phyloP scores from a whole-genome alignment of 176 grass and related monocot species.

The Musa itinerans region DNA sequence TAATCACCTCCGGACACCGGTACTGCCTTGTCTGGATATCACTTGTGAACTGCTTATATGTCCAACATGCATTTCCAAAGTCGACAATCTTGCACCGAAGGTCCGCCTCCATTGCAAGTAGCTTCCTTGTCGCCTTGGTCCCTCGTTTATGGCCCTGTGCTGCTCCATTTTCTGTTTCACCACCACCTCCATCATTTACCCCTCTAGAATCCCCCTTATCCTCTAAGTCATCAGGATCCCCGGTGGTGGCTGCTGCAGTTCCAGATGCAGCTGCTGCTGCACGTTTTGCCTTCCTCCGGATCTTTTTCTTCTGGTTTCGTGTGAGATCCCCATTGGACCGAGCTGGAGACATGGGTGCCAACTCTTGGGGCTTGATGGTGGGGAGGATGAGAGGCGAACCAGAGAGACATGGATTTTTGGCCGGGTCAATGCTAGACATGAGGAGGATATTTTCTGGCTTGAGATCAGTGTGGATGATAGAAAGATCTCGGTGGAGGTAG shows the following conservation, averaged over 20 bases:
- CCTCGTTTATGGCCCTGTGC: slow-evolving; percentile 37
- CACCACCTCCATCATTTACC: slow-evolving; percentile 41
- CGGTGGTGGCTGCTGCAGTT: slow-evolving; percentile 23
- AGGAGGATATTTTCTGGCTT: slow-evolving; percentile 97
- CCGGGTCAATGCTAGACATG: slow-evolving; percentile 62
- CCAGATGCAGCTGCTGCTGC: slow-evolving; percentile 50
- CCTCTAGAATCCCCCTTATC: slow-evolving; percentile 44
- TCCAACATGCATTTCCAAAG: slow-evolving; percentile 99
- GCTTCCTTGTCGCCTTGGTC: slow-evolving; percentile 58
- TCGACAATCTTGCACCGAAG: slow-evolving; percentile 86
- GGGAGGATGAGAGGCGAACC: slow-evolving; percentile 43
- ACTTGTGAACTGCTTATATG: slow-evolving; percentile 94
- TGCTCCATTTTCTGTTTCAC: slow-evolving; percentile 26
- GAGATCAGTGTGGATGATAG: slow-evolving; percentile 97
- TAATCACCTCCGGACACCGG: slow-evolving; percentile 90
- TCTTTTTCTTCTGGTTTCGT: slow-evolving; percentile 92
- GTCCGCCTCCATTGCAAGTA: slow-evolving; percentile 69
- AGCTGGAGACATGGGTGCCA: slow-evolving; percentile 21
- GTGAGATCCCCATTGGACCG: slow-evolving; percentile 56
- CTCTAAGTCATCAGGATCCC: slow-evolving; percentile 47
- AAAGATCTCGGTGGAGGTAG: slow-evolving; percentile 71
- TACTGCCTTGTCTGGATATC: slow-evolving; percentile 98
- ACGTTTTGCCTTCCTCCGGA: slow-evolving; percentile 78
- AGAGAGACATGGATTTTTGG: slow-evolving; percentile 66
- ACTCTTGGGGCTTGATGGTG: slow-evolving; percentile 31